Evolutionary conservation across 306 rosid species (phyloP), one percentile per base, ranked within the genome.

Genomic region (Rosa lucieae): DNA sequence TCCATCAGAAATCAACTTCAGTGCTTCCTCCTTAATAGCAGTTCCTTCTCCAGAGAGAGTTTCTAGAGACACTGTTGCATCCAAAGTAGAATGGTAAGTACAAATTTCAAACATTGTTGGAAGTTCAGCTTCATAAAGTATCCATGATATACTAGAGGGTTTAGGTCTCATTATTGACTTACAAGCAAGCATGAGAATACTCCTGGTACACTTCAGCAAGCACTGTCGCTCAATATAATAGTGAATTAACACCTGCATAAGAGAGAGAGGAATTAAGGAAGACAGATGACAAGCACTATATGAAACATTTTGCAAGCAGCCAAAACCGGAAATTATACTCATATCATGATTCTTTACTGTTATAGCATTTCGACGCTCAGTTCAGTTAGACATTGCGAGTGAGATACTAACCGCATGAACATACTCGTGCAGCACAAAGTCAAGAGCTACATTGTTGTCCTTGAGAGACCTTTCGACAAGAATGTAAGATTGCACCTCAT

Each of bases 141-240:
- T 5, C 6, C 17, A 55, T 3, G 32, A 59, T 56, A 42, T 35
- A 9, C 44, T 49, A 52, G 11, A 43, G 13, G 72, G 18, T 8
- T 43, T 20, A 61, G 58, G 2, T 23, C 20, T 70, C 76, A 70
- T 11, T 59, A 78, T 72, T 67, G 43, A 88, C 99, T 91, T 89
- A 94, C 99, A 77, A 78, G 97, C 90, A 72, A 89, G 93, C 89
- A 90, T 77, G 82, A 94, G 88, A 81, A 94, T 87, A 80, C 88
- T 86, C 81, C 97, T 88, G 75, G 91, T 86, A 85, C 99, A 94
- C 75, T 94, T 94, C 83, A 94, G 91, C 88, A 94, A 81, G 92
- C 97, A 94, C 76, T 94, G 99, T 5, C 99, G 87, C 85, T 94
- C 99, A 84, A 82, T 87, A 82, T 92, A 91, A 86, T 92, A 94